Conservation (phyloP, 345 rosid species). For the Hibiscus mutabilis region DNA sequence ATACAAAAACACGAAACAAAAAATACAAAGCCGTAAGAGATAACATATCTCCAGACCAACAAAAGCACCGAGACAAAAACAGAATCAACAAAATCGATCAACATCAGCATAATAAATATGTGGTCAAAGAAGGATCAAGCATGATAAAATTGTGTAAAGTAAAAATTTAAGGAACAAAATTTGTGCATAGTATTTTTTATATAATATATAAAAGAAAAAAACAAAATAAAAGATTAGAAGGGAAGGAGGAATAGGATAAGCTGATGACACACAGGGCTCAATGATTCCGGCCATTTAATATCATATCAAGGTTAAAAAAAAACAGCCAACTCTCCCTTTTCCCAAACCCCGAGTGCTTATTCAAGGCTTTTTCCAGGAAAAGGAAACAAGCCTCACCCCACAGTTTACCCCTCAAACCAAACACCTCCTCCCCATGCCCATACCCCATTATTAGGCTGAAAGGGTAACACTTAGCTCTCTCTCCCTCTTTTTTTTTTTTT, state of each 20-base stretch:
- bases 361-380: constrained; percentile 18
- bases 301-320: constrained; percentile 21
- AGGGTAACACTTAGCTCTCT: neutral
- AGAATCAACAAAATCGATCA: no score
- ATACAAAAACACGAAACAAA: no score
- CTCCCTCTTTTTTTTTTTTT: no score
- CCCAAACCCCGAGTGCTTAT: constrained; percentile 19
- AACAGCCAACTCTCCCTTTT: neutral
- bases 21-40: no score
- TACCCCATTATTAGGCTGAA: neutral
- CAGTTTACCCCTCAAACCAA: neutral
- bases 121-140: no score
- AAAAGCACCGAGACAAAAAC: no score
- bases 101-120: no score
- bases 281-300: constrained; percentile 31
- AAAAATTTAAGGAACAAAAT: no score
- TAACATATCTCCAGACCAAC: no score
- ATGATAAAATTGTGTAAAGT: no score
- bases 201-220: neutral
- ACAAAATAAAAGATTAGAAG: constrained; percentile 8
- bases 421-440: neutral
- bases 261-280: constrained; percentile 20
- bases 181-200: no score
- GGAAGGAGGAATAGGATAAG: constrained; percentile 7
- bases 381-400: neutral